Conservation (phyloP, 192 early-diverging fungal species). For the Lobulomyces angularis region DNA sequence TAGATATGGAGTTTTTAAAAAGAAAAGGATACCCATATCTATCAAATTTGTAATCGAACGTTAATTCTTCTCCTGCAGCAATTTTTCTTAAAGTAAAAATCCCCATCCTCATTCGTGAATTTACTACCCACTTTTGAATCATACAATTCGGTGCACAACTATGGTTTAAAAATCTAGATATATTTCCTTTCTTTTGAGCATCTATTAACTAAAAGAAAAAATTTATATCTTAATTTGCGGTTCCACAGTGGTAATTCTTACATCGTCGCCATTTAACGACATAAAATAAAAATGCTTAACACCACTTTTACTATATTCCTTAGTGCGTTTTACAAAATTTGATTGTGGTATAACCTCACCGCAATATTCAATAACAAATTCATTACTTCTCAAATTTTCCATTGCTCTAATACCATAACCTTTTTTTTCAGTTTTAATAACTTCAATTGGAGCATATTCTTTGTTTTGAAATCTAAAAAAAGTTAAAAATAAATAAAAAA, state of each 20-base stretch:
- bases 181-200: constrained; percentile 81
- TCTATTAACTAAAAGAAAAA: constrained; percentile 64
- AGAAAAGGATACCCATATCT: constrained; percentile 56
- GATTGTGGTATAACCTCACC: constrained; percentile 82
- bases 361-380: constrained; percentile 95
- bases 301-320: constrained; percentile 67
- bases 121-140: constrained; percentile 95
- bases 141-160: constrained; percentile 91
- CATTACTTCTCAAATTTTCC: constrained; percentile 49
- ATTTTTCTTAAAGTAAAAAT: constrained; percentile 82
- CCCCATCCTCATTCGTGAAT: constrained; percentile 75
- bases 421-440: constrained; percentile 83
- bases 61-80: constrained; percentile 71
- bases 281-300: constrained; percentile 97
- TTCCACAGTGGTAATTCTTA: constrained; percentile 13
- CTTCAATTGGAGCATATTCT: constrained; percentile 72
- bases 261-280: constrained; percentile 82
- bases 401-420: constrained; percentile 84
- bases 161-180: constrained; percentile 97
- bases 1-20: neutral
- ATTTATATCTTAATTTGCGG: neutral
- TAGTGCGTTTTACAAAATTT: constrained; percentile 71
- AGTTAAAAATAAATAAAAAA: constrained; percentile 1
- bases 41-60: constrained; percentile 99
- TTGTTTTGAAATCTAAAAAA: constrained; percentile 64